Evolutionary conservation across 768 basidiomycete species (phyloP).

Genomic region (Hebeloma cylindrosporum): DNA sequence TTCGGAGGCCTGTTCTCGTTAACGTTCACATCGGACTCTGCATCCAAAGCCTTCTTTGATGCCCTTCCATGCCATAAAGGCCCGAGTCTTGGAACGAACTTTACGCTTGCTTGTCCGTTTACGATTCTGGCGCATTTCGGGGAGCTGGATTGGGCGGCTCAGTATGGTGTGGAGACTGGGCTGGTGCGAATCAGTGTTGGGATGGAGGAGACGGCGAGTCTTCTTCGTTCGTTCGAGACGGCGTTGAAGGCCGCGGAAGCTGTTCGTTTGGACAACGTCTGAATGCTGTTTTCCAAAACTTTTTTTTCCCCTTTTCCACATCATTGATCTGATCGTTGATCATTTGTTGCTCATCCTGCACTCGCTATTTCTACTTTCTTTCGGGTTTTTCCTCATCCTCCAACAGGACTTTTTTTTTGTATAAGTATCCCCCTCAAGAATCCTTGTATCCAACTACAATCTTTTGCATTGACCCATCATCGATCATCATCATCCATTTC

Average conservation of each 20-base stretch:
- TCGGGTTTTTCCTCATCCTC: conserved; percentile 13
- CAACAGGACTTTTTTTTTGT: conserved; percentile 22
- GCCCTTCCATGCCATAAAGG: conserved; percentile 82
- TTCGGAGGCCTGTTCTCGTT: conserved; percentile 89
- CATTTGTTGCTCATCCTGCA: conserved; percentile 1
- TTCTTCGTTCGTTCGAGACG: conserved; percentile 57
- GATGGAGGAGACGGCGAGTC: conserved; percentile 64
- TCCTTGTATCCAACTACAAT: conserved; percentile 48
- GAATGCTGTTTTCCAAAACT: not conserved
- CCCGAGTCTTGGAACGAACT: conserved; percentile 91
- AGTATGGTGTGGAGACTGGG: conserved; percentile 80
- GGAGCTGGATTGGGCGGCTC: conserved; percentile 90
- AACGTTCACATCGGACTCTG: conserved; percentile 69
- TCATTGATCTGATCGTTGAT: no score
- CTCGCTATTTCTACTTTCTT: conserved; percentile 3
- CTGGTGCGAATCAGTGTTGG: conserved; percentile 92
- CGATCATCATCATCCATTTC: no score
- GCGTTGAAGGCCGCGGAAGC: conserved; percentile 77
- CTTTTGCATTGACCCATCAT: no score
- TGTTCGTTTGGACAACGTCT: conserved; percentile 7
- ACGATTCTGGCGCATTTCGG: conserved; percentile 87
- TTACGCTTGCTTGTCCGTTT: conserved; percentile 93
- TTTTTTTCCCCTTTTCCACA: not conserved
- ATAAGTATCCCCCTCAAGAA: no score
- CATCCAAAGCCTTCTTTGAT: conserved; percentile 84